phyloP scores from a whole-genome alignment of 345 rosid species.

The Physaria fendleri region DNA sequence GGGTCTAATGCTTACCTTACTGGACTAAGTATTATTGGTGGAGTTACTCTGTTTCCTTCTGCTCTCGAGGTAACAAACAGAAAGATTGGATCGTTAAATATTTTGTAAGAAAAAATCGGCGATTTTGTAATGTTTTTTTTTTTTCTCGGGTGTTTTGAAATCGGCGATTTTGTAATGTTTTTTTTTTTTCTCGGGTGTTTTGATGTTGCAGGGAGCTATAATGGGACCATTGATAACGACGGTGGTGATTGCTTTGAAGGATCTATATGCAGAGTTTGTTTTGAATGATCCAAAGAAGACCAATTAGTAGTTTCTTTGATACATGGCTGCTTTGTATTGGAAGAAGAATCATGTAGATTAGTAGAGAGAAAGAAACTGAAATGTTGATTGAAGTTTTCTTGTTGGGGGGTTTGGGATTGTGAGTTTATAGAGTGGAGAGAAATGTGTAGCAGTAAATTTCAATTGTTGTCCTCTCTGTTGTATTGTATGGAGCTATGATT shows the following conservation, averaged over 20 bases:
- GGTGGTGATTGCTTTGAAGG: conserved; percentile 83
- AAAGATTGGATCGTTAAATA: background rate
- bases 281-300: conserved; percentile 52
- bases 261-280: conserved; percentile 81
- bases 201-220: conserved; percentile 72
- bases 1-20: conserved; percentile 79
- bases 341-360: conserved; percentile 26
- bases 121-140: conserved; percentile 4
- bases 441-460: conserved; percentile 12
- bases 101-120: background rate
- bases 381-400: conserved; percentile 5
- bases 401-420: background rate
- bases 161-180: no score
- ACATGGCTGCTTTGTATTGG: conserved; percentile 18
- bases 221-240: conserved; percentile 98
- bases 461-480: conserved; percentile 8
- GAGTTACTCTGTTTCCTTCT: conserved; percentile 90
- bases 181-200: no score
- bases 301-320: conserved; percentile 20
- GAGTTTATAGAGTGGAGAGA: conserved; percentile 24
- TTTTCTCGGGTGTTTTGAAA: no score
- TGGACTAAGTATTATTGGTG: conserved; percentile 94
- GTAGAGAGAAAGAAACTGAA: background rate
- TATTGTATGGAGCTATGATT: conserved; percentile 13
- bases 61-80: conserved; percentile 80